Evolutionary conservation across 1,284 basidiomycete genomes (phyloP), one percentile per base, ranked within the genome.

Genomic region (Flammula alnicola): DNA sequence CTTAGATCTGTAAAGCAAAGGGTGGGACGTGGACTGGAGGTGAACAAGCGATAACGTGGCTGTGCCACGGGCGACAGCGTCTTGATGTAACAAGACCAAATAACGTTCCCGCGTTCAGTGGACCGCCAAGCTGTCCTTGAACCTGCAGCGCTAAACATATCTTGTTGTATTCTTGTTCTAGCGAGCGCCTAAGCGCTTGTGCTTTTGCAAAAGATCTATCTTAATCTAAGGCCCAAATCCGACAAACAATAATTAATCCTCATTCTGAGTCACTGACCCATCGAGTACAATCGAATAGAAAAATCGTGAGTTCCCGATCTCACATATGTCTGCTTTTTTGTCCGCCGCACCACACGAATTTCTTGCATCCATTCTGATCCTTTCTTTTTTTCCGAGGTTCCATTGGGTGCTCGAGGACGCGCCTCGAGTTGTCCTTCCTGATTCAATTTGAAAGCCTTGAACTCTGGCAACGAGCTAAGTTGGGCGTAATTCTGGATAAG

Each of bases 301-400:
- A 57, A 60, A 27, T 57, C 56, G 32, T 60, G 52, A 6, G 54
- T 56, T 22, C 56, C 59, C 10, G 59, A 55, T 44, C 57, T 52
- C 29, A 60, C 53, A 55, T 60, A 60, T 4, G 49, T 49, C 33
- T 60, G 59, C 35, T 57, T 60, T 43, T 52, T 58, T 23, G 52
- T 55, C 47, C 59, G 43, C 38, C 49, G 51, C 33, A 48, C 39
- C 38, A 58, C 51, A 9, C 39, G 39, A 31, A 60, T 51, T 30
- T 60, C 57, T 31, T 55, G 36, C 59, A 60, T 58, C 47, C 47
- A 51, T 40, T 49, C 54, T 12, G 31, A 25, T 17, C 42, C 5
- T 19, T 36, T 35, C 25, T 32, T 38, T 43, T 30, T 25, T 22
- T 17, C 30, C 27, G 25, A 32, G 10, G 12, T n/a, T 19, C 23